Conservation (phyloP, 2,329 filamentous ascomycete species). For the Verruconis gallopava region DNA sequence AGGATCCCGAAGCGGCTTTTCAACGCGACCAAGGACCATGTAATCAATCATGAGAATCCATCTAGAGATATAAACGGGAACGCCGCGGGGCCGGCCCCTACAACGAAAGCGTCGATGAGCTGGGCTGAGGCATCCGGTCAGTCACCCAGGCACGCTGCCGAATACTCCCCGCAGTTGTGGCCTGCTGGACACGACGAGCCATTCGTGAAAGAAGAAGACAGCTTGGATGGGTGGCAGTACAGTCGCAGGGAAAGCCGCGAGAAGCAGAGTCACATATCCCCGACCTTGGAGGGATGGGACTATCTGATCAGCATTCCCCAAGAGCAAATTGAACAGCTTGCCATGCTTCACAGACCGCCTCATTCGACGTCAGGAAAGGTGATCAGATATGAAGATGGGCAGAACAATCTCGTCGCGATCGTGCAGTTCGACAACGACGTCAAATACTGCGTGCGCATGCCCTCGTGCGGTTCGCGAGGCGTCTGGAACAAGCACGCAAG, state of each 20-base stretch:
- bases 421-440: neutral
- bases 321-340: neutral
- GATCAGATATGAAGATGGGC: neutral
- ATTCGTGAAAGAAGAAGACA: neutral
- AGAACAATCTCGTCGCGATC: conserved; percentile 1
- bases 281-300: neutral
- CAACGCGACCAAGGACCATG: too few species aligned
- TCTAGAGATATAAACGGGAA: too few species aligned
- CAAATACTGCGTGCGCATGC: neutral
- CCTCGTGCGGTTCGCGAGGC: neutral
- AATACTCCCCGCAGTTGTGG: too few species aligned
- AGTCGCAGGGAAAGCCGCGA: neutral
- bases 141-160: neutral
- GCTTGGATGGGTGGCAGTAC: neutral
- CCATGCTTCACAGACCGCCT: neutral
- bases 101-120: neutral
- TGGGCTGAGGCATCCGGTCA: neutral
- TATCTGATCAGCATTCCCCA: neutral
- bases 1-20: too few species aligned
- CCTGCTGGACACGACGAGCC: too few species aligned
- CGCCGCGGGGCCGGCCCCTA: too few species aligned
- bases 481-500: neutral
- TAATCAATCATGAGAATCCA: too few species aligned
- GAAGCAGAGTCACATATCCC: too few species aligned
- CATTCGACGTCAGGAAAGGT: neutral